These are phyloP conservation scores for Escallonia herrerae DNA, from an alignment of 129 eudicot genomes.

Conservation along the genomic window DNA sequence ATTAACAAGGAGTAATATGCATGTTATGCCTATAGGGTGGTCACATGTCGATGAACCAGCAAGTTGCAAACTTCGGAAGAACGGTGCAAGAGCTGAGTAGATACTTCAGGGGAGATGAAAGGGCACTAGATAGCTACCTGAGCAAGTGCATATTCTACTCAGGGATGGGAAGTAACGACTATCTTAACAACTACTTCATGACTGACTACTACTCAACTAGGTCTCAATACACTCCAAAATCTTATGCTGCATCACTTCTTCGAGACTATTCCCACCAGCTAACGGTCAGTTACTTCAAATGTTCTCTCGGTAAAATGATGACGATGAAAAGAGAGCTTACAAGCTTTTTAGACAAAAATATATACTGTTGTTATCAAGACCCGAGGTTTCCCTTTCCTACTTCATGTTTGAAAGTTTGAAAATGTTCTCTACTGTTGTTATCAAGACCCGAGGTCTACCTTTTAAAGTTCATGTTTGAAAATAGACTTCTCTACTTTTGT, in stretches of 20 bases:
- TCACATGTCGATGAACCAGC: slow-evolving; percentile 78
- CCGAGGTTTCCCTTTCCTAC: no score
- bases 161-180: slow-evolving; percentile 94
- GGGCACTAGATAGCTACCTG: slow-evolving; percentile 32
- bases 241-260: slow-evolving; percentile 63
- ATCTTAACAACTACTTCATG: slow-evolving; percentile 95
- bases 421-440: no score
- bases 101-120: slow-evolving; percentile 47
- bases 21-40: slow-evolving; percentile 37
- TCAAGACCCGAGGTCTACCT: no score
- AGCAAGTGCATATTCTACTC: slow-evolving; percentile 62
- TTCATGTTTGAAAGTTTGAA: no score
- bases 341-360: no score
- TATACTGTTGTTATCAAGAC: no score
- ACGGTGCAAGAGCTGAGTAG: slow-evolving; percentile 44
- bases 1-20: neutral
- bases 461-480: no score
- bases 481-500: no score
- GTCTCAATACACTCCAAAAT: slow-evolving; percentile 41
- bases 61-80: slow-evolving; percentile 50
- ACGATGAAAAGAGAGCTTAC: no score
- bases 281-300: neutral
- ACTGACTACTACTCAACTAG: slow-evolving; percentile 45
- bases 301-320: no score
- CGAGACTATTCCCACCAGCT: slow-evolving; percentile 64